Evolutionary conservation across 345 rosid species (phyloP), one percentile per base, ranked within the genome.

Genomic region (Populus pruinosa): DNA sequence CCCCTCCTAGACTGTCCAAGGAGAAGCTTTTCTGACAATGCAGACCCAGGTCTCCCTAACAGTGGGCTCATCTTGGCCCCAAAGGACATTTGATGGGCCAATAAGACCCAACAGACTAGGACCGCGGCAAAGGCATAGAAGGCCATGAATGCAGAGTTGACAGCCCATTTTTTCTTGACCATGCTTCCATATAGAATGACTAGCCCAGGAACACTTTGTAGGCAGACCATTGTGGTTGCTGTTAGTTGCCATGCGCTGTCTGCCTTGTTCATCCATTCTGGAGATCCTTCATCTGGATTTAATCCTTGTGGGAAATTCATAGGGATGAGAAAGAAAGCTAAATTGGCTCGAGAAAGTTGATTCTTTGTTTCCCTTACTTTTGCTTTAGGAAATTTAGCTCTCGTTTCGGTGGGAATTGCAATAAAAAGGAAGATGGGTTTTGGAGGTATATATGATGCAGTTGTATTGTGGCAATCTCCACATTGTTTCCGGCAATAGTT

Each of bases 91-190:
- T 31, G 78, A 78, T 89, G 87, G 3, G 76, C 92, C 91, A 91
- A 87, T 47, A 85, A 66, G 75, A 89, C 90, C 92, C 91, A 91
- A 70, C 91, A 88, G 41, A 88, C 27, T 20, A 86, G 86, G 25
- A 82, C 87, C 2, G 84, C 82, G 0, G 92, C 92, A 35, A 88
- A 91, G 23, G 89, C 91, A 33, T 89, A 91, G 9, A 91, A 74
- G 14, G 90, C 91, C 94, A 91, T 88, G 80, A 91, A 91, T 55
- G 92, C 88, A 1, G 90, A 88, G 79, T 88, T 90, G 12, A 88
- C 89, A 4, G 90, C 91, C 91, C 93, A 87, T 82, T 90, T 90
- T 73, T 90, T 90, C 83, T 90, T 90, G 20, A 90, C 92, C 87
- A 89, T 83, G 82, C 88, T 87, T 20, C 91, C 94, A 47, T 90